Base-by-base conservation (phyloP, 441 rosid genomes). In the Populus hybrid region DNA sequence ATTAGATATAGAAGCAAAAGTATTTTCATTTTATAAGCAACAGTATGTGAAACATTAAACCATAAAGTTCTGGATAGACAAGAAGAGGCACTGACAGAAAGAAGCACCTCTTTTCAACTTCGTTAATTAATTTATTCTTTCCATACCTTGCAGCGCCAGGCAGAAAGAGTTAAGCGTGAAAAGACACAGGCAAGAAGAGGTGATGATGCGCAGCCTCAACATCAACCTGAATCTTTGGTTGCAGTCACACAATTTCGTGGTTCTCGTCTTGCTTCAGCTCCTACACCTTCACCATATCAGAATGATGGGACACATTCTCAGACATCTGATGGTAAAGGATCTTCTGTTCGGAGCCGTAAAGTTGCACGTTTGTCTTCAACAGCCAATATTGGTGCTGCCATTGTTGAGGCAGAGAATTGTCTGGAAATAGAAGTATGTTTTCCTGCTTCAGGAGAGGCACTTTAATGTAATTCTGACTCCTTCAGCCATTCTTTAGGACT, bases 191-290 rank as follows among this genome's bases (percentile, higher is more conserved):
- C 78, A 28, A 87, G 83, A 80, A 89, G 91, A 86, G 87, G 86
- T 75, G 83, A 97, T 86, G 94, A 88, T 80, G 87, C 80, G 1
- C 87, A 84, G 69, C 94, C 91, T 67, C 83, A 76, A 81, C 81
- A 74, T 80, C 86, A 84, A 79, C 89, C 90, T 71, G 88, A 90
- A 28, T 79, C 87, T 79, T 85, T 97, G 83, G 98, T 94, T 84
- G 90, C 98, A 21, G 94, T 97, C 84, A 50, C 92, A 82, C 87
- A 85, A 79, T 91, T 84, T 84, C 92, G 77, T 71, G 97, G 98
- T 79, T 92, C 98, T 78, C 91, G 98, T 74, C 99, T 96, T 79
- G 96, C 99, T 73, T 90, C 99, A 34, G 97, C 90, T 75, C 92
- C 94, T 80, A 64, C 86, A 34, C 92, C 95, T 74, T 88, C 98